phyloP scores from a whole-genome alignment of 129 eudicot genomes.

The Tagetes patula region DNA sequence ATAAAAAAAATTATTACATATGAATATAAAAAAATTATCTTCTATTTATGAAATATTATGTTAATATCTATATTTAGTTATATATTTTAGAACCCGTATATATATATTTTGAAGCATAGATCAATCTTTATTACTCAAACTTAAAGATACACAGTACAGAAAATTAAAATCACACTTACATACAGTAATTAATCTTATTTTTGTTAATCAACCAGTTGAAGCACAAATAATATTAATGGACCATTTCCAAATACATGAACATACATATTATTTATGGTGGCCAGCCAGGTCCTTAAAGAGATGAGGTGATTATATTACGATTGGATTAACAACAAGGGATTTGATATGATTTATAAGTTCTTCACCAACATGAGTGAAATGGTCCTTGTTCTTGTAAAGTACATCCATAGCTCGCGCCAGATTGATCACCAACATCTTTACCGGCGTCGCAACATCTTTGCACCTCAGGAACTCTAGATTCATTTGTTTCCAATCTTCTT shows the following conservation, averaged over 20 bases:
- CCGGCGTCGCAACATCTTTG: not conserved
- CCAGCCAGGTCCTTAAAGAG: not conserved
- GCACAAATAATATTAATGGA: not conserved
- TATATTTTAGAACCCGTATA: not conserved
- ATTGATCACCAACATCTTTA: not conserved
- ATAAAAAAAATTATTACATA: too few species aligned
- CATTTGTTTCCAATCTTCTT: not conserved
- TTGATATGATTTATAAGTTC: not conserved
- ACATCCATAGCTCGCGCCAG: constrained; percentile 7
- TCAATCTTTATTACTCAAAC: not conserved
- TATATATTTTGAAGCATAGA: not conserved
- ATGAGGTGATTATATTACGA: not conserved
- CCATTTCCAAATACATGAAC: not conserved
- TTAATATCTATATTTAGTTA: too few species aligned
- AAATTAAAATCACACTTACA: not conserved
- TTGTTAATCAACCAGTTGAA: too few species aligned
- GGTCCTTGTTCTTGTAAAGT: not conserved
- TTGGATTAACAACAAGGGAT: not conserved
- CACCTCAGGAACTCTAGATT: not conserved
- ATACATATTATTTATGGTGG: too few species aligned
- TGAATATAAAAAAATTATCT: too few species aligned
- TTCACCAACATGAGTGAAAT: not conserved
- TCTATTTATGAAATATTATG: too few species aligned
- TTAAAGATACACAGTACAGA: not conserved
- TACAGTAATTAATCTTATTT: not conserved